These are phyloP conservation scores for Lasiosphaeria hispida DNA, from an alignment of 495 filamentous ascomycete species.

Conservation along the genomic window DNA sequence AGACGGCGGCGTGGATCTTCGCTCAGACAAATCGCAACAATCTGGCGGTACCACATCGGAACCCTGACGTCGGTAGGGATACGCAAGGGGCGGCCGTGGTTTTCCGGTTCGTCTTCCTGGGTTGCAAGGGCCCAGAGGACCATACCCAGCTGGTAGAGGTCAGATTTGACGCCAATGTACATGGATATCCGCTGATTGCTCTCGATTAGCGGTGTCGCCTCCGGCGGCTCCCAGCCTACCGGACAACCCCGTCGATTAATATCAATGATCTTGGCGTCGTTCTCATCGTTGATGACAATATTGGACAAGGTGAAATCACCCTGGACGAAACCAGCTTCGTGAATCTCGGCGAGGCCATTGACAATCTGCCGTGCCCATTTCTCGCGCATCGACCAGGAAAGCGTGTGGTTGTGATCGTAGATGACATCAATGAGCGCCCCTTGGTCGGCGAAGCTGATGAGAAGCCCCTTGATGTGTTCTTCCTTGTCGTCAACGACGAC, in stretches of 20 bases:
- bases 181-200: constrained; percentile 92
- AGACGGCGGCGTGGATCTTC: constrained; percentile 41
- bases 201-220: constrained; percentile 82
- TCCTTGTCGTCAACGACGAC: constrained; percentile 81
- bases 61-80: constrained; percentile 39
- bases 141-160: constrained; percentile 95
- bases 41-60: constrained; percentile 42
- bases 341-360: constrained; percentile 84
- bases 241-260: constrained; percentile 96
- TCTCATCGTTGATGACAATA: constrained; percentile 82
- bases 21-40: constrained; percentile 46
- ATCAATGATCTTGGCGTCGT: constrained; percentile 95
- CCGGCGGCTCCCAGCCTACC: constrained; percentile 96
- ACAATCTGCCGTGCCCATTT: constrained; percentile 94
- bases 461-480: constrained; percentile 77
- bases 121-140: constrained; percentile 90
- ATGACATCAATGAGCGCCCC: constrained; percentile 90
- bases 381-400: constrained; percentile 76
- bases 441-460: constrained; percentile 85
- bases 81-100: constrained; percentile 66
- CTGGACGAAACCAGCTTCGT: constrained; percentile 95
- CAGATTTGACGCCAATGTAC: constrained; percentile 98
- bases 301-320: constrained; percentile 97
- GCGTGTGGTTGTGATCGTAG: constrained; percentile 64
- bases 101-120: constrained; percentile 86